Evolutionary conservation across 768 basidiomycete species (phyloP).

Genomic region (Calocybe cyanea): DNA sequence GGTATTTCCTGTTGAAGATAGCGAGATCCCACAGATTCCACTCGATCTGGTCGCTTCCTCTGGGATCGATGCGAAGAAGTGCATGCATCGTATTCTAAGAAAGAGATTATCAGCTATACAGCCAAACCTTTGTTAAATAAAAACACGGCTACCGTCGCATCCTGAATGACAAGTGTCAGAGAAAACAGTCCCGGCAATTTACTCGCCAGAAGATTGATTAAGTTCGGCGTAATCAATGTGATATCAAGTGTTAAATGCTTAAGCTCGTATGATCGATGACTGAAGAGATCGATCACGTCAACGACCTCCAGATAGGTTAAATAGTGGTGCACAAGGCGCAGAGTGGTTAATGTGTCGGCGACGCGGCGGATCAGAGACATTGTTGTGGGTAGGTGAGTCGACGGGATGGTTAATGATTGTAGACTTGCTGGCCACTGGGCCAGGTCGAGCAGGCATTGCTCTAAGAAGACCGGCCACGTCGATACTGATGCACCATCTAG

Average conservation of each 20-base stretch:
- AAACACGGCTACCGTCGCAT: constrained; percentile 1
- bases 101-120: background rate
- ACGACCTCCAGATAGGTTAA: constrained; percentile 6
- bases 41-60: background rate
- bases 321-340: constrained; percentile 3
- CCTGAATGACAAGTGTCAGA: constrained; percentile 5
- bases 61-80: constrained; percentile 2
- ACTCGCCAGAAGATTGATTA: constrained; percentile 1
- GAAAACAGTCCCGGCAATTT: constrained; percentile 5
- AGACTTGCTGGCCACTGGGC: constrained; percentile 1
- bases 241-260: constrained; percentile 7
- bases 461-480: background rate
- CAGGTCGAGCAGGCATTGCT: constrained; percentile 2
- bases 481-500: background rate
- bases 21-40: constrained; percentile 8
- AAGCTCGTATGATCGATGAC: background rate
- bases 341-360: constrained; percentile 1
- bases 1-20: constrained; percentile 7
- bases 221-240: constrained; percentile 4
- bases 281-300: constrained; percentile 6
- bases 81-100: constrained; percentile 3
- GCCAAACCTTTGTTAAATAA: background rate
- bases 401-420: constrained; percentile 1
- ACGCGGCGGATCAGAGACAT: constrained; percentile 3
- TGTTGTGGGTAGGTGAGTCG: background rate